Evolutionary conservation across 176 grass and related monocot species (phyloP).

Genomic region (Hyparrhenia diplandra): DNA sequence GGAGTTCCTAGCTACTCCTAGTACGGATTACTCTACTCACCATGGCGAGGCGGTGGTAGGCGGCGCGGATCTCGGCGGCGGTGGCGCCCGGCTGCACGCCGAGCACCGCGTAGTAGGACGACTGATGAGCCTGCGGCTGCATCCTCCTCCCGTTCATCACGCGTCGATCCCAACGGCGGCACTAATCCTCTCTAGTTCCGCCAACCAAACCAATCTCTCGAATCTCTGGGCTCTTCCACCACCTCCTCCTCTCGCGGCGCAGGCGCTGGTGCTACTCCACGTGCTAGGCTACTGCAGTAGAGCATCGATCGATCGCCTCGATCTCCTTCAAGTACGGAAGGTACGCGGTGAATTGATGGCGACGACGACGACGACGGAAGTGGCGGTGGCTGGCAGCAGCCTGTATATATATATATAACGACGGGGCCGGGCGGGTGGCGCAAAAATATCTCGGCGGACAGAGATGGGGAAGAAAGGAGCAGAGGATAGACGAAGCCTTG

Average conservation of each 20-base stretch:
- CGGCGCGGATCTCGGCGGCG: conserved; percentile 64
- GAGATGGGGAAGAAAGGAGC: not conserved
- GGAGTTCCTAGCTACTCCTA: no score
- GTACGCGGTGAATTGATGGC: not conserved
- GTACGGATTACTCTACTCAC: no score
- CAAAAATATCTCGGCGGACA: conserved; percentile 27
- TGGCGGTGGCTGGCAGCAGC: not conserved
- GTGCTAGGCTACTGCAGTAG: no score
- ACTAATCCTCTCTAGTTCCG: not conserved
- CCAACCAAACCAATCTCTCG: not conserved
- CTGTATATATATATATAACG: conserved; percentile 46
- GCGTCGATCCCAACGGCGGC: not conserved
- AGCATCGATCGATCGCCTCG: not conserved
- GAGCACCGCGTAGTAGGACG: conserved; percentile 78
- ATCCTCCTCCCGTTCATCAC: conserved; percentile 20
- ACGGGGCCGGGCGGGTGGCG: no score
- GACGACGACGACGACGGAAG: not conserved
- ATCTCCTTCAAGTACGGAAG: not conserved
- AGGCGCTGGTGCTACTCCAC: no score
- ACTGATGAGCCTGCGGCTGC: conserved; percentile 14
- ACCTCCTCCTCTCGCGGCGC: no score
- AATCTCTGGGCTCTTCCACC: not conserved
- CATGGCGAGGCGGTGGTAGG: conserved; percentile 78
- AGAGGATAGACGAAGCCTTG: conserved; percentile 27
- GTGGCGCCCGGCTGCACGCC: conserved; percentile 55